phyloP scores from a whole-genome alignment of 208 protist species.

The Acanthamoeba lenticulata region DNA sequence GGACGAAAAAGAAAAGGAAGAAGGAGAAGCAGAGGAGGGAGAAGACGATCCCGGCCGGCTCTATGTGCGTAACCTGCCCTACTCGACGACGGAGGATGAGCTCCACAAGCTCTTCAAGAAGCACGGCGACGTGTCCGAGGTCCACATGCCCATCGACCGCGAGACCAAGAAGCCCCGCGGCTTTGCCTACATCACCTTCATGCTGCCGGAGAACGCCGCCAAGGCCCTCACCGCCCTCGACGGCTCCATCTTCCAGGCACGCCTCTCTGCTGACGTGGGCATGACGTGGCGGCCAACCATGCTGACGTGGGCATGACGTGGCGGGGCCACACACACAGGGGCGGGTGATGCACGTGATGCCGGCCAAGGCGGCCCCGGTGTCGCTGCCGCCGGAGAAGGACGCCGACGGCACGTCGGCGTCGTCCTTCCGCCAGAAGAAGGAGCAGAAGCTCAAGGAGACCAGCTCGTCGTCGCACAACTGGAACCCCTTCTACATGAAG shows the following conservation, averaged over 20 bases:
- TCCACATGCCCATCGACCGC: constrained; percentile 95
- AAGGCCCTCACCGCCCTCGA: constrained; percentile 87
- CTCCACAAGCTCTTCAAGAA: constrained; percentile 86
- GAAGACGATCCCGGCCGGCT: constrained; percentile 90
- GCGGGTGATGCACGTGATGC: constrained; percentile 86
- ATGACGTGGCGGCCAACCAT: background rate
- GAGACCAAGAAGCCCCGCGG: constrained; percentile 94
- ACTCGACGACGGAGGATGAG: constrained; percentile 94
- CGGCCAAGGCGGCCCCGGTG: constrained; percentile 76
- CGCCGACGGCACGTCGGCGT: background rate
- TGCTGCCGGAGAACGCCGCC: constrained; percentile 90
- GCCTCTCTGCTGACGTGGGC: background rate
- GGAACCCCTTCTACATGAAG: constrained; percentile 91
- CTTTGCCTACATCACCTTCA: constrained; percentile 93
- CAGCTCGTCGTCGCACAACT: constrained; percentile 78
- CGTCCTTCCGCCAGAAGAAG: constrained; percentile 78
- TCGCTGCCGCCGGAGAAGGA: background rate
- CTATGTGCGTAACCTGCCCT: constrained; percentile 96
- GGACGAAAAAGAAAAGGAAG: constrained; percentile 1
- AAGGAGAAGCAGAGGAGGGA: background rate
- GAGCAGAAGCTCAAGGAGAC: constrained; percentile 74
- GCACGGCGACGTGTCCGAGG: constrained; percentile 83
- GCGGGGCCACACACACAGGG: constrained; percentile 67
- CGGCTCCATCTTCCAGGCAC: constrained; percentile 91
- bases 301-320: background rate